Conservation (phyloP, 2,329 filamentous ascomycete genomes). For the Colletotrichum costaricense region DNA sequence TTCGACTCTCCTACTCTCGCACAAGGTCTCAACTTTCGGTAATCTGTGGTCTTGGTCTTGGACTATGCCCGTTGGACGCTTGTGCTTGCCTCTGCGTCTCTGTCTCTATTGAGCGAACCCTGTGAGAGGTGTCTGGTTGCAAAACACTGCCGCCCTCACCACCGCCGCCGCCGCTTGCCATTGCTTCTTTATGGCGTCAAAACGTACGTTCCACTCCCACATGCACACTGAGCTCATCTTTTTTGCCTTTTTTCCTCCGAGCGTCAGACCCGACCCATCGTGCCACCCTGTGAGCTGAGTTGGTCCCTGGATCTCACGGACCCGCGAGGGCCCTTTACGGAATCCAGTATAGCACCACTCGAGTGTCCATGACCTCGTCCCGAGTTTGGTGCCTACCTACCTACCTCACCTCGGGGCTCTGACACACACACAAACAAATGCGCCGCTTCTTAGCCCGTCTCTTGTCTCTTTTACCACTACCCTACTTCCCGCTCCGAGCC, state of each 20-base stretch:
- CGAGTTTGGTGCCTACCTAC: slow-evolving; percentile 12
- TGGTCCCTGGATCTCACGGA: slow-evolving; percentile 25
- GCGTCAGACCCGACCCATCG: neutral
- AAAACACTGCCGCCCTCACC: neutral
- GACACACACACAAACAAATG: slow-evolving; percentile 30
- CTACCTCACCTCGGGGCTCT: neutral
- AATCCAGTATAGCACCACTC: slow-evolving; percentile 4
- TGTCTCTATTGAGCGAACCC: slow-evolving; percentile 1
- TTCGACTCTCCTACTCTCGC: neutral
- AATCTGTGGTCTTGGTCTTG: neutral
- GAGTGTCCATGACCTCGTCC: slow-evolving; percentile 7
- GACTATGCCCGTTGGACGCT: slow-evolving; percentile 35
- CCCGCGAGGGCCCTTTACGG: slow-evolving; percentile 16
- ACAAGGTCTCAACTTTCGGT: neutral
- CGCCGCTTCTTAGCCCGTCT: slow-evolving; percentile 14
- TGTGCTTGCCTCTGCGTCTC: slow-evolving; percentile 20
- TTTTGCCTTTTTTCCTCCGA: slow-evolving; percentile 8
- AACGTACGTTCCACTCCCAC: slow-evolving; percentile 33
- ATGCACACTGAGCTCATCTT: slow-evolving; percentile 19
- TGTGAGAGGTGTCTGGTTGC: slow-evolving; percentile 20
- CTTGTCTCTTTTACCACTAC: neutral
- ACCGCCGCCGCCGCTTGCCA: slow-evolving; percentile 12
- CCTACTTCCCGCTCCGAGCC: slow-evolving; percentile 13
- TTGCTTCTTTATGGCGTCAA: slow-evolving; percentile 38
- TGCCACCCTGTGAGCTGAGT: neutral